phyloP scores from a whole-genome alignment of 805 yeast species.

The Jamesozyma hellenica region DNA sequence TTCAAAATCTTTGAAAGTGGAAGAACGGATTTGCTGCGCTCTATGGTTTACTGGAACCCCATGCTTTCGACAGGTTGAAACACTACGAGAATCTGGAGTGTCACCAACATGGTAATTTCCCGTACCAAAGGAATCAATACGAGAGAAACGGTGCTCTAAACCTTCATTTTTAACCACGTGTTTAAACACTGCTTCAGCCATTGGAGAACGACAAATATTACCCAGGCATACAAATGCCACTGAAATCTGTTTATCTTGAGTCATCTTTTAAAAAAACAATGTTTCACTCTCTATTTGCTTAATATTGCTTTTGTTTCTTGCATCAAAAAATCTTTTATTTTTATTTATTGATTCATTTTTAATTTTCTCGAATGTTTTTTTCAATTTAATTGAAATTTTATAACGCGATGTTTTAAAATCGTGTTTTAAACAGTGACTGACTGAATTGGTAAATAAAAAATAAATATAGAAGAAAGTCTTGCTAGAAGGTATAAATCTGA shows the following conservation, averaged over 20 bases:
- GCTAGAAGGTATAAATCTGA: too few relatives aligned
- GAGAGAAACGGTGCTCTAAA: slow-evolving; percentile 33
- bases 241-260: slow-evolving; percentile 28
- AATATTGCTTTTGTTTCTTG: too few relatives aligned
- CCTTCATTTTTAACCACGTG: slow-evolving; percentile 47
- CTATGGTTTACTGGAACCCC: slow-evolving; percentile 65
- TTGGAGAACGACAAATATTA: slow-evolving; percentile 89
- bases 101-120: slow-evolving; percentile 79
- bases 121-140: slow-evolving; percentile 83
- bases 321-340: too few relatives aligned
- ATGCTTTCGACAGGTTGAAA: slow-evolving; percentile 54
- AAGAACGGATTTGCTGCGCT: slow-evolving; percentile 55
- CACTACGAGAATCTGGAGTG: slow-evolving; percentile 67
- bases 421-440: too few relatives aligned
- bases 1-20: slow-evolving; percentile 50
- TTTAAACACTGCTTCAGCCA: slow-evolving; percentile 91
- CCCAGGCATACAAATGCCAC: slow-evolving; percentile 91
- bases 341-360: too few relatives aligned
- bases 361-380: too few relatives aligned
- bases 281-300: too few relatives aligned
- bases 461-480: too few relatives aligned
- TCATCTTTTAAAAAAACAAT: too few relatives aligned
- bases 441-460: too few relatives aligned
- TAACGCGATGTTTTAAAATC: too few relatives aligned
- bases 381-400: too few relatives aligned